phyloP scores from a whole-genome alignment of 495 filamentous ascomycete genomes.

The Penicillium herquei region DNA sequence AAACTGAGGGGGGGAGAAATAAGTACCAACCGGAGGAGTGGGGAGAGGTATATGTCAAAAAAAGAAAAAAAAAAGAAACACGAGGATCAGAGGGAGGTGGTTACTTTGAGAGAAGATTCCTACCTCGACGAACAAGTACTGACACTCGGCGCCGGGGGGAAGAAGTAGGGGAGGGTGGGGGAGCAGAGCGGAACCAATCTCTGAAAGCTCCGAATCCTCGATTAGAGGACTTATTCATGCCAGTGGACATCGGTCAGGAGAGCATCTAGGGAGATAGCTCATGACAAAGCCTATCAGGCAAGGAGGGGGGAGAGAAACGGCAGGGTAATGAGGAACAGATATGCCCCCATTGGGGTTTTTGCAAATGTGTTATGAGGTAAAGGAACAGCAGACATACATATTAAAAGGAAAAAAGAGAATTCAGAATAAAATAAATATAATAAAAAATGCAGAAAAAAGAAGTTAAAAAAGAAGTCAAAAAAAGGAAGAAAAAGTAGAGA shows the following conservation, averaged over 20 bases:
- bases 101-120: constrained; percentile 42
- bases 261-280: constrained; percentile 25
- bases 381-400: constrained; percentile 32
- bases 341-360: not conserved
- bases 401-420: constrained; percentile 6
- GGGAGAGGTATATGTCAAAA: not conserved
- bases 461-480: constrained; percentile 9
- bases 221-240: constrained; percentile 35
- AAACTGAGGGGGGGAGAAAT: not conserved
- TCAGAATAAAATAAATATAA: not conserved
- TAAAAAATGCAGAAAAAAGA: not conserved
- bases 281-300: constrained; percentile 16
- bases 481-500: constrained; percentile 1
- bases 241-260: constrained; percentile 43
- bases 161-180: constrained; percentile 27
- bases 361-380: constrained; percentile 25
- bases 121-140: constrained; percentile 41
- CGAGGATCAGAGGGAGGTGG: constrained; percentile 14
- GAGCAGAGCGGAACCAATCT: constrained; percentile 37
- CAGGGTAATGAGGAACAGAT: constrained; percentile 7
- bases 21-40: not conserved
- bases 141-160: constrained; percentile 35
- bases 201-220: constrained; percentile 37
- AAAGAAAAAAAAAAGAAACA: constrained; percentile 5
- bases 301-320: constrained; percentile 2